Evolutionary conservation across 2,329 filamentous ascomycete genomes (phyloP).

Genomic region (Pseudogymnoascus sp.): DNA sequence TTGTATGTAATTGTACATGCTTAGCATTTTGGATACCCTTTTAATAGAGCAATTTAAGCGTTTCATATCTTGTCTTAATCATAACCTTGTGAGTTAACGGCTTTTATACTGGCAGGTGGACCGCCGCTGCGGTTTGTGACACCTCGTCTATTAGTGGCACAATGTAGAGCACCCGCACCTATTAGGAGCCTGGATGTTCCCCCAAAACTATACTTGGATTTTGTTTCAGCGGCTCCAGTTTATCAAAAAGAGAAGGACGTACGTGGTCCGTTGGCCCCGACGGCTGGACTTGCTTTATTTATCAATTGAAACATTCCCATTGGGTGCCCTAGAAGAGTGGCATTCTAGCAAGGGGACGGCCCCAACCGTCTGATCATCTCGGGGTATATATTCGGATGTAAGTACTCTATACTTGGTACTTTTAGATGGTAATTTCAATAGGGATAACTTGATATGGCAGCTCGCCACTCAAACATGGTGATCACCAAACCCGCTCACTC

Average conservation of each 20-base stretch:
- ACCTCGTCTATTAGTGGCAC: neutral
- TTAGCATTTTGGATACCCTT: constrained; percentile 4
- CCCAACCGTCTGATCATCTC: neutral
- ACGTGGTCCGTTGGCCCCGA: neutral
- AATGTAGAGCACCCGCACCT: neutral
- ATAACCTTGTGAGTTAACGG: neutral
- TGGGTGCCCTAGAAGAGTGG: neutral
- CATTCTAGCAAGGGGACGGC: neutral
- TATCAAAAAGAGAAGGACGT: neutral
- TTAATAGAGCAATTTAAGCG: neutral
- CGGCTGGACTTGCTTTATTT: neutral
- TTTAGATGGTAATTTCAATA: neutral
- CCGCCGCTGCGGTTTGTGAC: neutral
- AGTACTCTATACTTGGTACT: neutral
- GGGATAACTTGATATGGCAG: neutral
- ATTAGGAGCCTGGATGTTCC: neutral
- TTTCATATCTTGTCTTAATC: neutral
- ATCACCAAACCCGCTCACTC: neutral
- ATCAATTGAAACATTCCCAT: neutral
- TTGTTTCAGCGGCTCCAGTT: neutral
- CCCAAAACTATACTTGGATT: neutral
- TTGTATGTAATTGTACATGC: neutral
- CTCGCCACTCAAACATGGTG: neutral
- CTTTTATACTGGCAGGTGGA: neutral
- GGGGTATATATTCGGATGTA: neutral